phyloP scores from a whole-genome alignment of 108 stramenopile species.

The Mayamaea pseudoterrestris region DNA sequence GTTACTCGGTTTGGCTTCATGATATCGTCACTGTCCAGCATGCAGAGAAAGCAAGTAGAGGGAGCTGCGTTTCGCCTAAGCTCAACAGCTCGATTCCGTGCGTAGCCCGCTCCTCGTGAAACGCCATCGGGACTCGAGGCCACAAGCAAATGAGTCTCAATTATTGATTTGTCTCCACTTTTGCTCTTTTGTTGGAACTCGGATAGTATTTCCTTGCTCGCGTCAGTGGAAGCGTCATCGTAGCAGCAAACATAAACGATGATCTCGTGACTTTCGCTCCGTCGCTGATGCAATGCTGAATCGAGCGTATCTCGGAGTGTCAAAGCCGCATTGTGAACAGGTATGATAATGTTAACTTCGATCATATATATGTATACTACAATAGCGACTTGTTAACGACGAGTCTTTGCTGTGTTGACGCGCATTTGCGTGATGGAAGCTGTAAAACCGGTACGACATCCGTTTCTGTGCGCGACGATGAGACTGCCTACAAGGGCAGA shows the following conservation, averaged over 20 bases:
- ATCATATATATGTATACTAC: no score
- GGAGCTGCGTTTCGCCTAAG: background rate
- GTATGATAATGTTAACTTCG: slow-evolving; percentile 63
- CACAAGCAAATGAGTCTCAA: slow-evolving; percentile 10
- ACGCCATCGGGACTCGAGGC: slow-evolving; percentile 16
- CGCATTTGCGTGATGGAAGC: no score
- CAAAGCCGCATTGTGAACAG: slow-evolving; percentile 62
- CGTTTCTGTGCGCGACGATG: no score
- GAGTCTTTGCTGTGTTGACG: no score
- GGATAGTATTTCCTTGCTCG: slow-evolving; percentile 31
- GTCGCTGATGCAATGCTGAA: slow-evolving; percentile 52
- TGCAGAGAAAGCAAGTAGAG: slow-evolving; percentile 39
- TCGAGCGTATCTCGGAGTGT: slow-evolving; percentile 54
- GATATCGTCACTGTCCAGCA: slow-evolving; percentile 74
- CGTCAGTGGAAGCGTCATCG: slow-evolving; percentile 70
- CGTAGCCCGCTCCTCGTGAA: slow-evolving; percentile 67
- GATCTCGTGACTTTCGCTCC: slow-evolving; percentile 13
- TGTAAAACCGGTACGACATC: no score
- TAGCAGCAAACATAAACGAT: slow-evolving; percentile 60
- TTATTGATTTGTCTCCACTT: slow-evolving; percentile 1
- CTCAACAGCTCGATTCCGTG: slow-evolving; percentile 60
- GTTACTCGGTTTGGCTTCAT: slow-evolving; percentile 62
- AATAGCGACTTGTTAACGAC: no score
- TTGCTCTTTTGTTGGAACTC: background rate
- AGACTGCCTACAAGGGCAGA: no score